phyloP scores from a whole-genome alignment of 345 rosid species.

The Aquilaria yunnanensis region DNA sequence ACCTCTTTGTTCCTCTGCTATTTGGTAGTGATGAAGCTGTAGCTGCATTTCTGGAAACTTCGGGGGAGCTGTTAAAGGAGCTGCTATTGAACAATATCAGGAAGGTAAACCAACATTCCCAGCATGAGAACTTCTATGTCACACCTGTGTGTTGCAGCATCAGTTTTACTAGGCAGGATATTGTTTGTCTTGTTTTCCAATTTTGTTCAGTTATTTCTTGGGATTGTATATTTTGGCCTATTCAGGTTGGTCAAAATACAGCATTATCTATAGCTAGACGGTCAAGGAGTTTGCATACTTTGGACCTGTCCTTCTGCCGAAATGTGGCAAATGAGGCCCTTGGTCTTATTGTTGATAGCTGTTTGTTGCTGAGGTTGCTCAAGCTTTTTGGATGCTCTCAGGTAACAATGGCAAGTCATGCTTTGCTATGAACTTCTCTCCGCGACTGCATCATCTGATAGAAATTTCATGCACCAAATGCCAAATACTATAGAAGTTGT shows the following conservation, averaged over 20 bases:
- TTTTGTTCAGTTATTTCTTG: neutral
- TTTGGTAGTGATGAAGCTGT: constrained; percentile 75
- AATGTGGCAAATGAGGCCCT: constrained; percentile 53
- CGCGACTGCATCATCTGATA: neutral
- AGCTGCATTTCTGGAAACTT: constrained; percentile 82
- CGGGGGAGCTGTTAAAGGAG: constrained; percentile 59
- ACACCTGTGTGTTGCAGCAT: neutral
- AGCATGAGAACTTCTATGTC: neutral
- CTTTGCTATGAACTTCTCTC: neutral
- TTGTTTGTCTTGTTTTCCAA: neutral
- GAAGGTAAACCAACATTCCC: constrained; percentile 37
- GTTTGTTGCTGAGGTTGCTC: constrained; percentile 55
- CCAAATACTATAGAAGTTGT: neutral
- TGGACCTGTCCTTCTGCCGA: constrained; percentile 89
- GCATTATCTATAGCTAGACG: constrained; percentile 59
- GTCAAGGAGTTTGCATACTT: constrained; percentile 38
- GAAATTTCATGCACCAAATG: neutral
- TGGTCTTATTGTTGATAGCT: constrained; percentile 82
- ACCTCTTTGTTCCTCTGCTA: neutral
- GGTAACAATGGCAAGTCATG: constrained; percentile 27
- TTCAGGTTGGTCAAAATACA: constrained; percentile 63
- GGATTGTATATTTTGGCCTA: constrained; percentile 1
- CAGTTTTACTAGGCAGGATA: neutral
- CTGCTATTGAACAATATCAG: constrained; percentile 64
- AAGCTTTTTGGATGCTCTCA: constrained; percentile 88